Evolutionary conservation across 148 eudicot species (phyloP).

Genomic region (Spergularia marina): DNA sequence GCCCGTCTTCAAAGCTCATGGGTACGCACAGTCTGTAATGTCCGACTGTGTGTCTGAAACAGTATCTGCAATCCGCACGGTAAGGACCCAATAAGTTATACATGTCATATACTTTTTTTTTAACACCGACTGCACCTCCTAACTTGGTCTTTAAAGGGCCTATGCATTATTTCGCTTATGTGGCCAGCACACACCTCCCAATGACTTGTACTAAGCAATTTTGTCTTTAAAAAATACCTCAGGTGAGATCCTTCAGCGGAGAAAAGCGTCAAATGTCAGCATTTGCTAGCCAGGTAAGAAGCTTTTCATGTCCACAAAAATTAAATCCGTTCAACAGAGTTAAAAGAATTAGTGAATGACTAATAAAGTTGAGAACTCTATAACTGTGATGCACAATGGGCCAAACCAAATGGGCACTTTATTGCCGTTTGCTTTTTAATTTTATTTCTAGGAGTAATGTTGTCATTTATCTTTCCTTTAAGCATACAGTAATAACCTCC

Average conservation of each 20-base stretch:
- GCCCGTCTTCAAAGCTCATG: conserved; percentile 85
- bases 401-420: conserved; percentile 1
- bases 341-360: neutral
- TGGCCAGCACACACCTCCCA: neutral
- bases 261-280: conserved; percentile 93
- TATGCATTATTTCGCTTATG: conserved; percentile 4
- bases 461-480: neutral
- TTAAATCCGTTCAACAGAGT: neutral
- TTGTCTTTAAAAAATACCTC: conserved; percentile 21
- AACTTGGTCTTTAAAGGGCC: neutral
- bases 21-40: conserved; percentile 74
- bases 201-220: conserved; percentile 17
- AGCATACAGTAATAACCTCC: neutral
- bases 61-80: conserved; percentile 94
- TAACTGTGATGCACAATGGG: conserved; percentile 1
- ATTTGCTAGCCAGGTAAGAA: conserved; percentile 78
- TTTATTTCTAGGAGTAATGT: conserved; percentile 2
- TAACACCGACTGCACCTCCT: neutral
- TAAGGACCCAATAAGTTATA: conserved; percentile 38
- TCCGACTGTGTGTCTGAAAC: conserved; percentile 93
- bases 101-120: conserved; percentile 1
- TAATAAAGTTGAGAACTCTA: neutral
- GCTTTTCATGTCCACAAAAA: neutral
- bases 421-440: too few species aligned
- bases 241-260: conserved; percentile 98